These are phyloP conservation scores for Iberis pinnata DNA, from an alignment of 345 rosid genomes.

Conservation along the genomic window DNA sequence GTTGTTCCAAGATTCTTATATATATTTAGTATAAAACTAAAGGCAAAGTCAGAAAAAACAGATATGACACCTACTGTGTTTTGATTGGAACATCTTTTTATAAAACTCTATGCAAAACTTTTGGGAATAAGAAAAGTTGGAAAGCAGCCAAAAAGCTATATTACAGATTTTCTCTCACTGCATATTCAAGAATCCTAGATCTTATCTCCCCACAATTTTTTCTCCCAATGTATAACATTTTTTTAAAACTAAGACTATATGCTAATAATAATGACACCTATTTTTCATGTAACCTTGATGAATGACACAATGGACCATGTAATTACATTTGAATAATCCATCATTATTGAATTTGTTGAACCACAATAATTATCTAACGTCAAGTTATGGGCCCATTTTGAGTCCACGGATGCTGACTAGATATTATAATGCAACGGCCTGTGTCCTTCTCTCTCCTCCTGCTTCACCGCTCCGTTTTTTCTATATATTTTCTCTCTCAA, in stretches of 20 bases:
- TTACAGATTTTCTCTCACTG: slow-evolving; percentile 3
- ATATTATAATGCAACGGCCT: slow-evolving; percentile 14
- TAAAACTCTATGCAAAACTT: not conserved
- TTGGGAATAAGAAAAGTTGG: slow-evolving; percentile 15
- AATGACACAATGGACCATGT: slow-evolving; percentile 26
- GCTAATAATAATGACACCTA: slow-evolving; percentile 1
- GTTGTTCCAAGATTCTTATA: too few species aligned
- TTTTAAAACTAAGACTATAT: not conserved
- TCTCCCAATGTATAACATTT: not conserved
- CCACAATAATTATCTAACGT: slow-evolving; percentile 5
- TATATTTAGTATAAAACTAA: too few species aligned
- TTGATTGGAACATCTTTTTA: slow-evolving; percentile 9
- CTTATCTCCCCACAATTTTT: slow-evolving; percentile 3
- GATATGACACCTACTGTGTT: slow-evolving; percentile 11
- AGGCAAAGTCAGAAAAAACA: slow-evolving; percentile 9
- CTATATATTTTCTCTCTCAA: not conserved
- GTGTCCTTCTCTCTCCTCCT: slow-evolving; percentile 24
- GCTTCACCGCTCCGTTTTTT: slow-evolving; percentile 27
- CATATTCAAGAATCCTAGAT: slow-evolving; percentile 24
- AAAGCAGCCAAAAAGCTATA: slow-evolving; percentile 27
- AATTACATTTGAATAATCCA: not conserved
- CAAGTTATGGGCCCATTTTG: slow-evolving; percentile 16
- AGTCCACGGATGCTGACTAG: slow-evolving; percentile 20
- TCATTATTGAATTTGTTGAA: not conserved
- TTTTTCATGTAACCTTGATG: not conserved